Base-by-base conservation (phyloP, 179 eudicot species). In the Nepenthes alata region DNA sequence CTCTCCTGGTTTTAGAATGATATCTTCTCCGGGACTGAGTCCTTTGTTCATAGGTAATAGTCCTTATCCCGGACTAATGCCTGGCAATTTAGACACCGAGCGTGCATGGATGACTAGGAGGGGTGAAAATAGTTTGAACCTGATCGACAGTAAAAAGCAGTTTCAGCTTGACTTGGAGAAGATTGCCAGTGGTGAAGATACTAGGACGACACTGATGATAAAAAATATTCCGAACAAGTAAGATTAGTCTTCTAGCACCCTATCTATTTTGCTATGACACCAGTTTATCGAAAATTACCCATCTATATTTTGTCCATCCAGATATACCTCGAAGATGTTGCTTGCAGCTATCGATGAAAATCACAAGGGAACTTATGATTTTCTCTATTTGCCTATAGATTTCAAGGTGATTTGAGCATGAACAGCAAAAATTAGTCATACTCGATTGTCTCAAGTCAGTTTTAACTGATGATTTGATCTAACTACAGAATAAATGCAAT, bases 251-350 rank as follows among this genome's bases (percentile, higher is more conserved):
- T 7, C 45, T 7, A 4, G 6, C 45, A 4, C 45, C 45, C 45
- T 7, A 41, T 41, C 8, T 41, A 41, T 4, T 41, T 4, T 41
- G 8, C 45, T 41, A 41, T 25, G 15, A 4, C 34, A 16, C 39
- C 45, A 7, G 8, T 4, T 55, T 25, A 10, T 8, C 3, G 50
- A 12, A 3, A 38, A 57, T 3, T 37, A 11, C 16, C 11, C 14
- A 14, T 14, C 15, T 47, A 57, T 25, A 37, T 61, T 53, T 25
- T 11, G 35, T 38, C 25, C 44, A 41, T 79, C 36, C 72, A 91
- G 98, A 79, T 91, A 91, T 74, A 88, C 98, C 57, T 82, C 97
- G 25, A 91, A 86, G 82, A 91, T 91, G 97, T 63, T 91, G 67
- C 72, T 91, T 10, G 85, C 86, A 61, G 85, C 94, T 8, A 91